Evolutionary conservation across 441 rosid species (phyloP).

Genomic region (Raphanus hybrid): DNA sequence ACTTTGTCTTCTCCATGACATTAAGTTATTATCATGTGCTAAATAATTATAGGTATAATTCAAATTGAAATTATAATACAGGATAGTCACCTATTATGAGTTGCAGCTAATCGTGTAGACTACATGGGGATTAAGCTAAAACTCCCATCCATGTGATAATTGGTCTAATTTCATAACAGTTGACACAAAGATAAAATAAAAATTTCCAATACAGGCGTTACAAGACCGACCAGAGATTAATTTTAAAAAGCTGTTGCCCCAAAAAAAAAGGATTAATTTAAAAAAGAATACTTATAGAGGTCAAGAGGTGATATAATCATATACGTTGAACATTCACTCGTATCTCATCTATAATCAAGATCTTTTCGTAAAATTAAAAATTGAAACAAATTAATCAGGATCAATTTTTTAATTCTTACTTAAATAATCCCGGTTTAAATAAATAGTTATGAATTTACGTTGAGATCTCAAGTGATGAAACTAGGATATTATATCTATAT

Average conservation of each 20-base stretch:
- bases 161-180: conserved; percentile 25
- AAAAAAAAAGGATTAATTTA: background rate
- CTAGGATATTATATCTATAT: background rate
- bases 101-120: conserved; percentile 36
- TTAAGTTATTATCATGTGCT: conserved; percentile 38
- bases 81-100: conserved; percentile 24
- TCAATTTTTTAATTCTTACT: background rate
- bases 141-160: conserved; percentile 33
- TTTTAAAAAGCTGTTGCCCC: background rate
- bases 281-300: background rate
- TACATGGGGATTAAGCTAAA: conserved; percentile 40
- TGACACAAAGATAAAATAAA: conserved; percentile 21
- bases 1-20: background rate
- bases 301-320: conserved; percentile 10
- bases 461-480: background rate
- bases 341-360: conserved; percentile 2
- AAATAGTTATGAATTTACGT: background rate
- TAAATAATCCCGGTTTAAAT: background rate
- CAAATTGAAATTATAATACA: conserved; percentile 6
- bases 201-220: background rate
- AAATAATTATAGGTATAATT: conserved; percentile 17
- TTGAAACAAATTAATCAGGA: background rate
- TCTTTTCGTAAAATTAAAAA: background rate
- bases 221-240: conserved; percentile 17
- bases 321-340: conserved; percentile 36